Percentiles rank a stretch among this genome's conserved stretches.
Conservation (phyloP, 768 basidiomycete species). For the Serendipita sp. region DNA sequence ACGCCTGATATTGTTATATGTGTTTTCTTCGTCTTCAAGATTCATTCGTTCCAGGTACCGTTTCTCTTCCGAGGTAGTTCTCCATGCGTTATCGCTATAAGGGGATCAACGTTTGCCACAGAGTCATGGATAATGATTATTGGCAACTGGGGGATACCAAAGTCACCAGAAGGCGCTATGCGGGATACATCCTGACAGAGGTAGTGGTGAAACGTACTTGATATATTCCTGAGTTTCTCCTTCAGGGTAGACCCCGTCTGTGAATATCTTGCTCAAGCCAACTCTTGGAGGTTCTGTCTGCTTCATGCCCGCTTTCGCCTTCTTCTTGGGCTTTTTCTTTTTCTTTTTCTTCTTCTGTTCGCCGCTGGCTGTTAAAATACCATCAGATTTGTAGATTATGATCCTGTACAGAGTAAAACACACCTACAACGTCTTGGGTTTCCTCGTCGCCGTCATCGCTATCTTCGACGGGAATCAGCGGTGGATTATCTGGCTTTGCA, state of each 20-base stretch:
- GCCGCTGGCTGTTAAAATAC: background rate
- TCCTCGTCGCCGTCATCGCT: slow-evolving; percentile 19
- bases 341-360: slow-evolving; percentile 66
- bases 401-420: background rate
- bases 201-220: slow-evolving; percentile 23
- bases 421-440: slow-evolving; percentile 11
- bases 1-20: slow-evolving; percentile 78
- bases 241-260: slow-evolving; percentile 73
- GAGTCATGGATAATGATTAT: too few relatives aligned
- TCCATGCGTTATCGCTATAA: slow-evolving; percentile 42
- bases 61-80: slow-evolving; percentile 83
- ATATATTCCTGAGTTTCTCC: slow-evolving; percentile 87
- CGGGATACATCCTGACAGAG: too few relatives aligned
- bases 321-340: slow-evolving; percentile 79
- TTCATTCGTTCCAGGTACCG: slow-evolving; percentile 63
- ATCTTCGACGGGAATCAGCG: slow-evolving; percentile 15
- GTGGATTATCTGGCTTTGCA: too few relatives aligned
- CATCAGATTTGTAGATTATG: background rate
- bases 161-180: too few relatives aligned
- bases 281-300: slow-evolving; percentile 89
- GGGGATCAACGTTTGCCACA: background rate
- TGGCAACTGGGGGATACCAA: too few relatives aligned
- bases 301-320: slow-evolving; percentile 37
- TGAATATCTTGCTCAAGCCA: slow-evolving; percentile 77
- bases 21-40: slow-evolving; percentile 66